A percentile compares a stretch with the other conserved stretches of the same genome.
Conservation (phyloP, 116 monocot species). For the Cymodocea nodosa region DNA sequence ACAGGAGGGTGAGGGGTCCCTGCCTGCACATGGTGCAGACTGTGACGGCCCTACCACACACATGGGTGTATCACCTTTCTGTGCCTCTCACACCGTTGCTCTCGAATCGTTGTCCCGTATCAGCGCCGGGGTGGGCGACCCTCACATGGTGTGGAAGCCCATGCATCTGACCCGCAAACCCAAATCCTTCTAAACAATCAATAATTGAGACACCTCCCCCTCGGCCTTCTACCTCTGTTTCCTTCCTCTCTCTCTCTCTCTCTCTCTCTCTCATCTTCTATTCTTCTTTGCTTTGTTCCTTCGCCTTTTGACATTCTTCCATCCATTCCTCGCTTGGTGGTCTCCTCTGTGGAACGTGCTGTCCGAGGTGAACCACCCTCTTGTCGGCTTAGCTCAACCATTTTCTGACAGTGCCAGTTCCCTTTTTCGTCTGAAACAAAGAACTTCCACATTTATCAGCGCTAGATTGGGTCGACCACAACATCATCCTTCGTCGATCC, state of each 20-base stretch:
- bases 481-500: too few relatives aligned
- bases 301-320: slow-evolving; percentile 5
- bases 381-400: slow-evolving; percentile 4
- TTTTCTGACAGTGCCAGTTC: slow-evolving; percentile 2
- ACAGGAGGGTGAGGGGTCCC: background rate
- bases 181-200: background rate
- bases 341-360: background rate
- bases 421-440: background rate
- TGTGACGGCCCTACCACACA: background rate
- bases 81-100: background rate
- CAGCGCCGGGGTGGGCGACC: background rate
- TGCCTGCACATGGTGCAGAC: background rate
- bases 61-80: background rate
- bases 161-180: slow-evolving; percentile 8
- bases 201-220: background rate
- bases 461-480: background rate
- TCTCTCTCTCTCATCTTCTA: too few relatives aligned
- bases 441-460: too few relatives aligned
- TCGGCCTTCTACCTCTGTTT: background rate
- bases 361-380: slow-evolving; percentile 3
- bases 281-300: background rate
- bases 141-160: slow-evolving; percentile 9
- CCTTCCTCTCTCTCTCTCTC: background rate
- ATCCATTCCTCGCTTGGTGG: background rate
- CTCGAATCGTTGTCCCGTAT: background rate